Percentiles rank a stretch among this genome's conserved stretches.
These are phyloP conservation scores for Brassica carinata DNA, from an alignment of 345 rosid species.

Conservation along the genomic window DNA sequence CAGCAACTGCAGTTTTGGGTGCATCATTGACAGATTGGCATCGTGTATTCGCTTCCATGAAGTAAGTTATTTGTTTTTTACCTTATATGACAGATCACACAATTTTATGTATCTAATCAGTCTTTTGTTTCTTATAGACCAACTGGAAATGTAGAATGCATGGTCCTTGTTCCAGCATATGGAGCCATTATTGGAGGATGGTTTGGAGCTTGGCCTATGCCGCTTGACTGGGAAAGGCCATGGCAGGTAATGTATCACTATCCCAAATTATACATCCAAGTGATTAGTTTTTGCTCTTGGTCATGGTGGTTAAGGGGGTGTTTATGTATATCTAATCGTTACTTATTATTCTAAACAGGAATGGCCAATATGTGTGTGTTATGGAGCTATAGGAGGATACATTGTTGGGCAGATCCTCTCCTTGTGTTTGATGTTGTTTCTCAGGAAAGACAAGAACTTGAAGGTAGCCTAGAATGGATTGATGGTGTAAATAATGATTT, in stretches of 20 bases:
- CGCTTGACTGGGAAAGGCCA: constrained; percentile 98
- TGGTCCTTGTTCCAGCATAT: constrained; percentile 76
- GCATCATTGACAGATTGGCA: constrained; percentile 77
- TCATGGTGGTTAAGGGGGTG: not conserved
- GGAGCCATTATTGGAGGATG: constrained; percentile 93
- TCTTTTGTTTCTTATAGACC: constrained; percentile 49
- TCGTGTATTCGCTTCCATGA: constrained; percentile 62
- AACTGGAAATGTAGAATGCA: constrained; percentile 53
- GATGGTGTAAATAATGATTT: not conserved
- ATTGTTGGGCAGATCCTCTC: constrained; percentile 53
- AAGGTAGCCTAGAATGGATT: constrained; percentile 37
- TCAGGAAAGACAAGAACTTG: constrained; percentile 33
- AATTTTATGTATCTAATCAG: constrained; percentile 26
- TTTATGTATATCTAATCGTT: not conserved
- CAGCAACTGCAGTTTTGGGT: constrained; percentile 74
- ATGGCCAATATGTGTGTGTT: constrained; percentile 91
- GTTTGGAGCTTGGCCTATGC: constrained; percentile 99
- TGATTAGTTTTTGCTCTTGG: constrained; percentile 5
- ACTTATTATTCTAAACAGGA: constrained; percentile 48
- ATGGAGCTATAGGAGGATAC: constrained; percentile 54
- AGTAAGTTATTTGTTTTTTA: constrained; percentile 46
- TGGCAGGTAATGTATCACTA: constrained; percentile 75
- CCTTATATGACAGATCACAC: not conserved
- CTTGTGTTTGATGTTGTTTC: constrained; percentile 32
- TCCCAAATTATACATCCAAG: constrained; percentile 32